Evolutionary conservation across 2,329 filamentous ascomycete genomes (phyloP), one percentile per base, ranked within the genome.

Genomic region (Fonsecaea nubica): DNA sequence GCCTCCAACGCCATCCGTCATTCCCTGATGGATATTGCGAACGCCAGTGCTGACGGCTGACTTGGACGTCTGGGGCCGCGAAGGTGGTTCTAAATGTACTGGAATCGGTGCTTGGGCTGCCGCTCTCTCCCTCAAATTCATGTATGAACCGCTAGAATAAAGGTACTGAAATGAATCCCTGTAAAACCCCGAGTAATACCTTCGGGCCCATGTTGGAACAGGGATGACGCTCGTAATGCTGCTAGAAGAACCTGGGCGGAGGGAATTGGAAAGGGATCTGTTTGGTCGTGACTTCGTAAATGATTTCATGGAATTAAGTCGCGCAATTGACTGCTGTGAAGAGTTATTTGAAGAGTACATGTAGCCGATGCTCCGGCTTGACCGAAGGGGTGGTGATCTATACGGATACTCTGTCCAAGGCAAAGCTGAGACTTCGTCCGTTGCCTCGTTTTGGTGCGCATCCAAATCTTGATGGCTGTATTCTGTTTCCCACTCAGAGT

Each of bases 151-250:
- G 50, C 60, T 71, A 30, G 66, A 42, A 59, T 69, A 66, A 33
- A 73, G 61, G 59, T 66, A 67, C 15, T 69, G 64, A 48, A 73
- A 72, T 2, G 70, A 69, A 30, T 73, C 68, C 25, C 56, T 67
- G 62, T 73, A 73, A 36, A 70, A 62, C 38, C 71, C 71, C 10
- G 72, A 74, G 75, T 93, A 93, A 77, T 92, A 93, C 15, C 92
- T 79, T 71, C 83, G 87, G 48, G 78, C 79, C 76, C 83, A 85
- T 7, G 80, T 76, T 1, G 83, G 52, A 82, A 77, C 25, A 69
- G 71, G 52, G 82, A 76, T 18, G 70, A 70, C 42, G 58, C 81
- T 72, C 33, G 81, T 70, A 30, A 79, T 77, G 65, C 80, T 84
- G 21, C 81, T 77, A 55, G 79, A 78, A 12, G 83, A 84, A 38